A percentile compares a stretch with the other conserved stretches of the same genome.
Conservation (phyloP, 2,329 filamentous ascomycete species). For the Microdochium bolleyi region DNA sequence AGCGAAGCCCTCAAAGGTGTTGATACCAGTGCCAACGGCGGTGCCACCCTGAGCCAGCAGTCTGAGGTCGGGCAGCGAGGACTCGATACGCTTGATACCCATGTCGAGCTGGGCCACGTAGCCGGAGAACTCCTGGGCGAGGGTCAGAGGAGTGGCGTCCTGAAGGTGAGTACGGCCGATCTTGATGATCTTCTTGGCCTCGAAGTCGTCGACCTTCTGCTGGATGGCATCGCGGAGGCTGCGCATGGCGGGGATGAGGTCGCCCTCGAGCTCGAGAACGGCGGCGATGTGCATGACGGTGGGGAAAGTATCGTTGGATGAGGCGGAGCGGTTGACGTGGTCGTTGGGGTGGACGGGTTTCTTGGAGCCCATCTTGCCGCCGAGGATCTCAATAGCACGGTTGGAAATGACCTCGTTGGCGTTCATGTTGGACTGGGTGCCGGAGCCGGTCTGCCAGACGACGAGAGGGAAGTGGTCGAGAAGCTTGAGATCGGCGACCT, state of each 20-base stretch:
- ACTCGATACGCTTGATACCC: constrained; percentile 80
- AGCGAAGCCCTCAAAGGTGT: constrained; percentile 94
- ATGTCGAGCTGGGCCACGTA: constrained; percentile 93
- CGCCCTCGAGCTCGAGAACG: constrained; percentile 83
- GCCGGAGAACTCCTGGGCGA: constrained; percentile 95
- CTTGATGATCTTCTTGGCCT: constrained; percentile 88
- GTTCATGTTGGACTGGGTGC: constrained; percentile 99
- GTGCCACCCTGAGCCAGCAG: constrained; percentile 92
- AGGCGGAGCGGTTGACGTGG: constrained; percentile 98
- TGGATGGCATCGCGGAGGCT: constrained; percentile 79
- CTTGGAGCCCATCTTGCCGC: constrained; percentile 90
- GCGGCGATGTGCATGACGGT: constrained; percentile 99
- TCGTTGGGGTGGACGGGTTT: constrained; percentile 99
- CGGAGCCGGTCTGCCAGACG: constrained; percentile 98
- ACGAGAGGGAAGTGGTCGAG: constrained; percentile 97
- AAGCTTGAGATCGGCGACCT: constrained; percentile 90
- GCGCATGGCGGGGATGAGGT: constrained; percentile 74
- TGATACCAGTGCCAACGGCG: constrained; percentile 93
- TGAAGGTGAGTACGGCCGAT: constrained; percentile 97
- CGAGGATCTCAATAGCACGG: constrained; percentile 95
- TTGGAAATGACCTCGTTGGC: constrained; percentile 99
- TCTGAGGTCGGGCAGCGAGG: constrained; percentile 73
- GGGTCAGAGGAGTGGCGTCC: constrained; percentile 90
- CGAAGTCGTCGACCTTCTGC: constrained; percentile 81
- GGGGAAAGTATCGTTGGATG: constrained; percentile 98